These are phyloP conservation scores for Aegilops bicornis DNA, from an alignment of 176 grass and related monocot species.

Conservation along the genomic window DNA sequence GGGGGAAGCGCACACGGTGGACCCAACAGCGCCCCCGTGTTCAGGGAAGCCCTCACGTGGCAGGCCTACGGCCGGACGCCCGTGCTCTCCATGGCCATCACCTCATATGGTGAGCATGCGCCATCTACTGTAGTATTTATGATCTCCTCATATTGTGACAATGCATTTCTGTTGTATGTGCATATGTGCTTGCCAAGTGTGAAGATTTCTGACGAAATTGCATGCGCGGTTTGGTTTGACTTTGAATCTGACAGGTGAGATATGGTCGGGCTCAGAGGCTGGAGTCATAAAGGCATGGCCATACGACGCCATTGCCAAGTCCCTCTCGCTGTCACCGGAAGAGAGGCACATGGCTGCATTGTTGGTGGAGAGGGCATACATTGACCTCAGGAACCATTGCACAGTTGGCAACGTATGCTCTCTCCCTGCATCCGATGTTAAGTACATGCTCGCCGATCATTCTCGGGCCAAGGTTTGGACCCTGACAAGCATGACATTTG, in stretches of 20 bases:
- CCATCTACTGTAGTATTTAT: too few species aligned
- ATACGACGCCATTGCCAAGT: slow-evolving; percentile 85
- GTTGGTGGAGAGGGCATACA: slow-evolving; percentile 80
- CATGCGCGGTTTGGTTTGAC: too few species aligned
- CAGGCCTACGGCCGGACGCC: slow-evolving; percentile 67
- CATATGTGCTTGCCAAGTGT: neutral
- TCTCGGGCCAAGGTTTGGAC: slow-evolving; percentile 82
- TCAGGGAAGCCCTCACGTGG: slow-evolving; percentile 83
- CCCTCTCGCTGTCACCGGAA: slow-evolving; percentile 69
- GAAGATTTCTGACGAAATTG: too few species aligned
- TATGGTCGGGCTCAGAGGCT: slow-evolving; percentile 92
- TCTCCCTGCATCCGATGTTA: slow-evolving; percentile 74
- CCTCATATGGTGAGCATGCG: slow-evolving; percentile 65
- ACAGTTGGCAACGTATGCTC: slow-evolving; percentile 80
- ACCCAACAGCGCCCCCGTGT: slow-evolving; percentile 34
- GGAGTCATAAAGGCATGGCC: slow-evolving; percentile 91
- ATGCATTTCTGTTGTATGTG: slow-evolving; percentile 1
- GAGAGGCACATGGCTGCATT: slow-evolving; percentile 91
- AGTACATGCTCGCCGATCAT: slow-evolving; percentile 74
- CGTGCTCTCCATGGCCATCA: slow-evolving; percentile 88
- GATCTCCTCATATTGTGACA: neutral
- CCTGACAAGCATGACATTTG: slow-evolving; percentile 71
- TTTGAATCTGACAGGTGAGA: slow-evolving; percentile 67
- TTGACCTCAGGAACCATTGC: slow-evolving; percentile 83
- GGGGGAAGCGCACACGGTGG: slow-evolving; percentile 32